Percentiles rank a stretch among this genome's conserved stretches.
Evolutionary conservation across 164 flowering plant genomes (phyloP).

Genomic region (Berberis vulgaris): DNA sequence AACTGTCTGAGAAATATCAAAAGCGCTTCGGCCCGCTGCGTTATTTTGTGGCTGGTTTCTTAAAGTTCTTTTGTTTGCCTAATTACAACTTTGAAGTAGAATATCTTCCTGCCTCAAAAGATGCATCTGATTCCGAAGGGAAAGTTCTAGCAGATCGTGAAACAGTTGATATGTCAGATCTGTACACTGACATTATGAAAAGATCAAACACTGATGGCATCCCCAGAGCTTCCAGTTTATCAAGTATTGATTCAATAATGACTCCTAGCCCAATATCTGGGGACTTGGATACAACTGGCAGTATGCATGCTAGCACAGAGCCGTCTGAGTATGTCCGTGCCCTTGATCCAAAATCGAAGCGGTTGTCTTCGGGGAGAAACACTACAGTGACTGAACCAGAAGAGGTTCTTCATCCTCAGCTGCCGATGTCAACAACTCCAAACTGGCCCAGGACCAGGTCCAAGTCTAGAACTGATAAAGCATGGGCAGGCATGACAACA

Average conservation of each 20-base stretch:
- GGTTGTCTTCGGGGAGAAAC: conserved; percentile 78
- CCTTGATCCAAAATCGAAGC: conserved; percentile 78
- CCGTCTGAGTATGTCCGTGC: conserved; percentile 96
- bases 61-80: conserved; percentile 88
- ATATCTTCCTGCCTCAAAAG: conserved; percentile 74
- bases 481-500: conserved; percentile 64
- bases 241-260: conserved; percentile 97
- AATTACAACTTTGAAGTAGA: conserved; percentile 89
- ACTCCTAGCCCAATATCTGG: conserved; percentile 86
- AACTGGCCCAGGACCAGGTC: conserved; percentile 96
- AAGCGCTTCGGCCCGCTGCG: conserved; percentile 96
- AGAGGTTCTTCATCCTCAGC: conserved; percentile 68
- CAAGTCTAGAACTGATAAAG: conserved; percentile 72
- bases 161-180: conserved; percentile 60
- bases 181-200: conserved; percentile 82
- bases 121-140: conserved; percentile 32
- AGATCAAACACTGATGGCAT: conserved; percentile 69
- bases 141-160: conserved; percentile 38
- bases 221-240: conserved; percentile 93
- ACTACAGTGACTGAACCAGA: conserved; percentile 65
- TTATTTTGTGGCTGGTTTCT: conserved; percentile 93
- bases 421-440: conserved; percentile 67
- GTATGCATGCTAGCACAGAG: conserved; percentile 76
- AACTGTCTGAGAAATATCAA: conserved; percentile 94
- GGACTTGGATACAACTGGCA: conserved; percentile 68